Base-by-base conservation (phyloP, 2,329 filamentous ascomycete genomes). In the Xylaria sp. region DNA sequence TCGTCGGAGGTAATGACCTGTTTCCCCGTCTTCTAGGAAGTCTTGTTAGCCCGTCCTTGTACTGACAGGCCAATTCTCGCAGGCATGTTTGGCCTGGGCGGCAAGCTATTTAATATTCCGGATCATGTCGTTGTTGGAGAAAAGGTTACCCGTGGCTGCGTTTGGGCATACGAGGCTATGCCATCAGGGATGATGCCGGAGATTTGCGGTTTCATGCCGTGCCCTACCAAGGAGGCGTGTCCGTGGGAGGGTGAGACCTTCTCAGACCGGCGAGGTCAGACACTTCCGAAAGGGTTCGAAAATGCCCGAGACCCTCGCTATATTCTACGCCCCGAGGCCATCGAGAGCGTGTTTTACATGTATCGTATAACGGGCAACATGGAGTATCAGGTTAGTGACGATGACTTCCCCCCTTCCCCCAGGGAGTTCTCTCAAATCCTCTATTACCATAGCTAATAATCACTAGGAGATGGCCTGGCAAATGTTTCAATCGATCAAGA, bases 81-180 rank as follows among this genome's bases (percentile, higher is more conserved):
- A 70, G 21, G 89, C 90, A 83, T 89, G 92, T 55, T 91, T 83
- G 2, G 48, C 34, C 84, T 94, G 42, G 89, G 87, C 1, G 88
- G 90, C 1, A 87, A 85, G 69, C 81, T 93, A 27, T 87, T 92
- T 69, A 74, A 83, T 53, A 82, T 80, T 1, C 81, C 82, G 0
- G 81, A 85, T 2, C 86, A 91, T 53, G 75, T 91, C 4, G 79
- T 83, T 1, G 81, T 86, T 17, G 89, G 86, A 1, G 81, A 82
- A 64, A 85, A 87, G 72, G 79, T 92, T 1, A 87, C 88, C 1
- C 83, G 89, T 54, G 89, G 89, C 3, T 91, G 89, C 73, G 82
- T 90, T 17, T 91, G 87, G 82, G 84, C 85, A 0, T 92, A 91
- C 75, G 80, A 85, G 24, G 80, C 82, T 19, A 87, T 86, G 69